These are phyloP conservation scores for Cryptococcus depauperatus DNA, from an alignment of 1,284 basidiomycete species.

Conservation along the genomic window DNA sequence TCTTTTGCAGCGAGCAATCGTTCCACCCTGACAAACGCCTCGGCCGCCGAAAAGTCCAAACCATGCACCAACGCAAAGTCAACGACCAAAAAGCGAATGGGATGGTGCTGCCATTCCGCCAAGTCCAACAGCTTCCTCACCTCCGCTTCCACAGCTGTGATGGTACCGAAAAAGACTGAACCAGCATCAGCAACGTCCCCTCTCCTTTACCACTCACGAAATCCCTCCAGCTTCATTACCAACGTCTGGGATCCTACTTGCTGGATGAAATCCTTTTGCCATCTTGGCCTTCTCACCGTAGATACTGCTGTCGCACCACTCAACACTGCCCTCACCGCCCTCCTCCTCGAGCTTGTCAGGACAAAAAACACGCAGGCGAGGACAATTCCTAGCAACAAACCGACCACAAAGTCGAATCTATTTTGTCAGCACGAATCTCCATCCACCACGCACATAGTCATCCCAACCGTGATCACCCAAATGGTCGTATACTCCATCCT, in stretches of 20 bases:
- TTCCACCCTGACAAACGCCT: constrained; percentile 88
- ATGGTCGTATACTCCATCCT: constrained; percentile 54
- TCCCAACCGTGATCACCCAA: constrained; percentile 63
- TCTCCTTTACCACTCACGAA: constrained; percentile 26
- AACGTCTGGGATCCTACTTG: constrained; percentile 87
- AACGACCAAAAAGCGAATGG: constrained; percentile 80
- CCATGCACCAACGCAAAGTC: constrained; percentile 80
- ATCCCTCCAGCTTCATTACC: constrained; percentile 79
- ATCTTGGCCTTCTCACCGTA: constrained; percentile 79
- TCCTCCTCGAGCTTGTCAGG: constrained; percentile 75
- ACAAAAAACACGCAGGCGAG: constrained; percentile 95
- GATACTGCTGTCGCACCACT: constrained; percentile 75
- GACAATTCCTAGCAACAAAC: constrained; percentile 84
- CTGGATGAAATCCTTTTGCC: constrained; percentile 80
- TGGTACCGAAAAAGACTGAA: constrained; percentile 87
- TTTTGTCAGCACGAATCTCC: background rate
- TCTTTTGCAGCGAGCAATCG: constrained; percentile 66
- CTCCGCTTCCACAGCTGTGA: constrained; percentile 71
- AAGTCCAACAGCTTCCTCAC: constrained; percentile 61
- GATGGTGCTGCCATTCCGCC: constrained; percentile 65
- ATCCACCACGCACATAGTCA: constrained; percentile 54
- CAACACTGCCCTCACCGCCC: constrained; percentile 72
- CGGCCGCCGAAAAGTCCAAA: constrained; percentile 89
- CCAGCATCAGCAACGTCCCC: background rate
- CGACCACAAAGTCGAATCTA: constrained; percentile 86